These are phyloP conservation scores for Daldinia vernicosa DNA, from an alignment of 495 filamentous ascomycete genomes.

Conservation along the genomic window DNA sequence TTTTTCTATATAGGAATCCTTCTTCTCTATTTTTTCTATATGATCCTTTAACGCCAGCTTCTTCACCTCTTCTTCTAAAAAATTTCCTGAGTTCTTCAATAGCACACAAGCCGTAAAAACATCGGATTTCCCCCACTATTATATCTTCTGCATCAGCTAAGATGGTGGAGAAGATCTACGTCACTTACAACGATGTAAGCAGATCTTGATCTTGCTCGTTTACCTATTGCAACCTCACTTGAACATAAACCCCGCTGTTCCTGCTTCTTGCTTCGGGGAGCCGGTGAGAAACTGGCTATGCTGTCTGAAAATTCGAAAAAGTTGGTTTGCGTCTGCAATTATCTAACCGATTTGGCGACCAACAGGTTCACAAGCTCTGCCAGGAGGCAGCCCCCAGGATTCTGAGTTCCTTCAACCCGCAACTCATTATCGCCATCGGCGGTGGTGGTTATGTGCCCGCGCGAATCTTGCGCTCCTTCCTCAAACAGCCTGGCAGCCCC, in stretches of 20 bases:
- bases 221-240: constrained; percentile 12
- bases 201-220: constrained; percentile 27
- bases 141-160: constrained; percentile 37
- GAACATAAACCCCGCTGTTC: constrained; percentile 17
- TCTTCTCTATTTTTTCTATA: constrained; percentile 14
- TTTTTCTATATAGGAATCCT: constrained; percentile 12
- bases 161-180: constrained; percentile 91
- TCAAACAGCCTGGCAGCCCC: constrained; percentile 84
- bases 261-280: background rate
- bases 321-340: constrained; percentile 6
- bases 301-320: background rate
- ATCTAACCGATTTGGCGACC: constrained; percentile 28
- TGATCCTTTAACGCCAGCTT: background rate
- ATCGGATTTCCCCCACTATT: constrained; percentile 14
- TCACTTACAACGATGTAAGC: constrained; percentile 93
- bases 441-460: constrained; percentile 97
- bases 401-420: constrained; percentile 83
- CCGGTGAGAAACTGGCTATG: constrained; percentile 8
- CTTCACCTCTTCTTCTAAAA: constrained; percentile 5
- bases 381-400: constrained; percentile 82
- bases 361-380: constrained; percentile 95
- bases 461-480: constrained; percentile 96
- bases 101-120: background rate
- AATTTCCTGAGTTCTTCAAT: background rate
- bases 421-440: constrained; percentile 98